Base-by-base conservation (phyloP, 2,329 filamentous ascomycete species). In the Emmonsiellopsis sp. region DNA sequence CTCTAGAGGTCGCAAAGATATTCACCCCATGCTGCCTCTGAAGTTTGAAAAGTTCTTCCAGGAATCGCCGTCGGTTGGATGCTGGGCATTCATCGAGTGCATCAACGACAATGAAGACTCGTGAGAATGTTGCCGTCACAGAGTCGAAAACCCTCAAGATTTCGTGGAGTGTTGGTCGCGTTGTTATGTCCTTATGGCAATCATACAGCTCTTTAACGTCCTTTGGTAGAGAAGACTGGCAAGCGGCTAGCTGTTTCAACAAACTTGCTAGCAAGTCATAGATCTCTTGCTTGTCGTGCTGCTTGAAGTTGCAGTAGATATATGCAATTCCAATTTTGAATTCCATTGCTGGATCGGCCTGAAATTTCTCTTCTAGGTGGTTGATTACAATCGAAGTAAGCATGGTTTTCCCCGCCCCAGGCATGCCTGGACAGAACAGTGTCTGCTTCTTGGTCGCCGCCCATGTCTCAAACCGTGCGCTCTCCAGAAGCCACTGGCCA, bases 401-500 rank as follows among this genome's bases (percentile, higher is more conserved):
- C 6, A 58, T 56, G 31, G 52, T 58, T 47, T 59, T 59, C 10
- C 56, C 57, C 9, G 55, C 46, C 13, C 57, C 57, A 9, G 57
- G 55, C n/a, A 55, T 55, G 8, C 55, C 55, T 14, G 44, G 53
- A 43, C 50, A 44, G 9, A 52, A 45, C 31, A 52, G 32, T 8
- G 50, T 47, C 33, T 52, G 13, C 42, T 46, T n/a, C 7, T 5
- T 0, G 72, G 73, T 2, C 70, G 57, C 0, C 79, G 58, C 2
- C 21, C 21, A 27, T 27, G 3, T 27, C 2, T 27, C 3, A 3
- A 27, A 27, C 21, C 5, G 3, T 27, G 3, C 21, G 1, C 2
- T 27, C 21, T 27, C 5, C 21, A 27, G 21, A 27, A 80, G 62
- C 76, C 76, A 79, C 47, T 69, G 54, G 0, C 75, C 71, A 2